phyloP scores from a whole-genome alignment of 352 stramenopile genomes.

The Phytophthora multivora region DNA sequence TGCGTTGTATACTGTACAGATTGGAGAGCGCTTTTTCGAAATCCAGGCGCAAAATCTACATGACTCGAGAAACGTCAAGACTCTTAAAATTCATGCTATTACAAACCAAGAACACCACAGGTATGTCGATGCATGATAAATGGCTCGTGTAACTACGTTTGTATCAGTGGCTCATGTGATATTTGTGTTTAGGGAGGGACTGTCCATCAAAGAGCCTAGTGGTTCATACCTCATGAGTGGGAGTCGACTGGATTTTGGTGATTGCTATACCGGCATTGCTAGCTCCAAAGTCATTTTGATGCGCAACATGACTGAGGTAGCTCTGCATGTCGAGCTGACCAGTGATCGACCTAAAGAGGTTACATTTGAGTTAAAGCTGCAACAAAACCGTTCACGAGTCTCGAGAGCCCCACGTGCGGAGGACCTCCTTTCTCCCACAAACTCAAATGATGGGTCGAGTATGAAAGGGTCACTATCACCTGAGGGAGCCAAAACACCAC shows the following conservation, averaged over 20 bases:
- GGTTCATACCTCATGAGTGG: conserved; percentile 88
- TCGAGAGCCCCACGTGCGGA: conserved; percentile 60
- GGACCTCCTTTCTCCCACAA: conserved; percentile 70
- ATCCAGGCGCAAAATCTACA: conserved; percentile 88
- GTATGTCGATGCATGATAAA: conserved; percentile 28
- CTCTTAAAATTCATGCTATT: conserved; percentile 84
- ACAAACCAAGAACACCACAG: conserved; percentile 90
- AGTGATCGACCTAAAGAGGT: conserved; percentile 90
- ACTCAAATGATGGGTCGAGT: conserved; percentile 78
- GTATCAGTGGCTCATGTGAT: not conserved
- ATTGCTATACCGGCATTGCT: conserved; percentile 86
- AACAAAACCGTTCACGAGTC: conserved; percentile 73
- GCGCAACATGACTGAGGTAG: conserved; percentile 84
- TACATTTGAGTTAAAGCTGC: conserved; percentile 87
- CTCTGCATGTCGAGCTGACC: conserved; percentile 84
- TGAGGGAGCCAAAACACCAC: conserved; percentile 53
- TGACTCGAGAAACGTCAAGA: conserved; percentile 86
- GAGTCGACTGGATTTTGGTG: conserved; percentile 88
- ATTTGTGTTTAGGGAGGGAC: conserved; percentile 61
- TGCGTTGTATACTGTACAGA: conserved; percentile 37
- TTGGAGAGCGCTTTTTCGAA: conserved; percentile 87
- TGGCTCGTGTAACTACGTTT: not conserved
- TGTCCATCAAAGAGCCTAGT: conserved; percentile 86
- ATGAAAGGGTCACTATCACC: conserved; percentile 69
- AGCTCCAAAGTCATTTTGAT: conserved; percentile 85